A percentile compares a stretch with the other conserved stretches of the same genome.
Conservation (phyloP, 352 stramenopile species). For the Phytophthora idaei region DNA sequence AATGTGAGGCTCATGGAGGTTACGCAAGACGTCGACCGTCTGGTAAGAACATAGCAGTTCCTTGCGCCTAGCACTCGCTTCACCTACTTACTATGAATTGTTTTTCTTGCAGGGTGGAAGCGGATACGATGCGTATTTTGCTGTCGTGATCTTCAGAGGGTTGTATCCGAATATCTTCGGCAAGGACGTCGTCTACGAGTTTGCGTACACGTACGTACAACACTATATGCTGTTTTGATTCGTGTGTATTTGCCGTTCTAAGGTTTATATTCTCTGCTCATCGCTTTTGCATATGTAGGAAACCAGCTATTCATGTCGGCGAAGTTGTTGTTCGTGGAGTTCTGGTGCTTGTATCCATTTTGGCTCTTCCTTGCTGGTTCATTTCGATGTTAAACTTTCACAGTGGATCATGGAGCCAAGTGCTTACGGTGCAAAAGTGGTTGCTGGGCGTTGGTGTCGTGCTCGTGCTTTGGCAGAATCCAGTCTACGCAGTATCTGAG, state of each 20-base stretch:
- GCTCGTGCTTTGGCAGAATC: slow-evolving; percentile 86
- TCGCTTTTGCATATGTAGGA: slow-evolving; percentile 42
- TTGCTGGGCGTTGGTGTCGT: slow-evolving; percentile 70
- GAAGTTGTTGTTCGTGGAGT: slow-evolving; percentile 69
- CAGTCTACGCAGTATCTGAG: slow-evolving; percentile 69
- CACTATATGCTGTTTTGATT: not conserved
- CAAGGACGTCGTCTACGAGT: slow-evolving; percentile 70
- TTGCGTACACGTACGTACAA: slow-evolving; percentile 76
- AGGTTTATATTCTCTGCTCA: not conserved
- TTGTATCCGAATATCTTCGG: slow-evolving; percentile 82
- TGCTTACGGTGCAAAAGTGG: slow-evolving; percentile 77
- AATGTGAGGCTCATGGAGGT: slow-evolving; percentile 67
- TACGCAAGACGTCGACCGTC: slow-evolving; percentile 65
- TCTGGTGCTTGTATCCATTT: slow-evolving; percentile 62
- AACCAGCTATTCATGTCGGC: slow-evolving; percentile 67
- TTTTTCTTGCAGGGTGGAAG: slow-evolving; percentile 49
- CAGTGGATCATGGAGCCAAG: slow-evolving; percentile 48
- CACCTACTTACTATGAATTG: slow-evolving; percentile 4
- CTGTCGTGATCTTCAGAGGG: slow-evolving; percentile 64
- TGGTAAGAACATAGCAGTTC: slow-evolving; percentile 30
- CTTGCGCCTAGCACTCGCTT: not conserved
- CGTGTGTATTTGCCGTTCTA: not conserved
- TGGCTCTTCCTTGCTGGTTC: slow-evolving; percentile 76
- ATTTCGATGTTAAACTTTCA: slow-evolving; percentile 68
- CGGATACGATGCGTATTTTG: slow-evolving; percentile 69